These are phyloP conservation scores for Talaromyces sp. DNA, from an alignment of 2,329 filamentous ascomycete genomes.

Conservation along the genomic window DNA sequence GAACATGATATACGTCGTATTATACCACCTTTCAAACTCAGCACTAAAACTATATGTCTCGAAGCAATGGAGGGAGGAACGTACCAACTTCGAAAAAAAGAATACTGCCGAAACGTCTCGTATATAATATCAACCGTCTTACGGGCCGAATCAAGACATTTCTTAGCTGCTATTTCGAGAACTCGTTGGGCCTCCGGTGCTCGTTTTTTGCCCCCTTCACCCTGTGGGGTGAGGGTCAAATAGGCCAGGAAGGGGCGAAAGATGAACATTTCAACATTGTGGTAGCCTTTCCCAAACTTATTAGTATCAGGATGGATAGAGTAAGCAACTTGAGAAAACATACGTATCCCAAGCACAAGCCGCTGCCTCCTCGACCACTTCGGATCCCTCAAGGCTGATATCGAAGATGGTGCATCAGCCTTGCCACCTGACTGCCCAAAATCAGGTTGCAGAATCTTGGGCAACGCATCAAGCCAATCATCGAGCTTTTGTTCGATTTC, in stretches of 20 bases:
- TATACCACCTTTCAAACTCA: conserved; percentile 32
- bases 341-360: background rate
- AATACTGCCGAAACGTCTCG: conserved; percentile 38
- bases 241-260: background rate
- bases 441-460: background rate
- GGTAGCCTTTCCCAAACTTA: background rate
- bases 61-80: too few species aligned
- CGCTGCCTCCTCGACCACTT: background rate
- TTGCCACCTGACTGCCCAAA: background rate
- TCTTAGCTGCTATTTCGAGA: background rate
- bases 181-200: background rate
- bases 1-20: conserved; percentile 43
- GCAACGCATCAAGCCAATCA: background rate
- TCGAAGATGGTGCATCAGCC: background rate
- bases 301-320: background rate
- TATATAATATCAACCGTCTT: conserved; percentile 42
- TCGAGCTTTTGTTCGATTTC: background rate
- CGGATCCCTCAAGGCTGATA: background rate
- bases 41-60: too few species aligned
- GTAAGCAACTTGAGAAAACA: background rate
- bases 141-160: conserved; percentile 30
- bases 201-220: background rate
- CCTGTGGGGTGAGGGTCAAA: background rate
- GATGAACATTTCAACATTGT: background rate
- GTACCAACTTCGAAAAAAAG: conserved; percentile 43